A percentile compares a stretch with the other conserved stretches of the same genome.
These are phyloP conservation scores for Jamesozyma gamospora DNA, from an alignment of 805 yeast species.

Conservation along the genomic window DNA sequence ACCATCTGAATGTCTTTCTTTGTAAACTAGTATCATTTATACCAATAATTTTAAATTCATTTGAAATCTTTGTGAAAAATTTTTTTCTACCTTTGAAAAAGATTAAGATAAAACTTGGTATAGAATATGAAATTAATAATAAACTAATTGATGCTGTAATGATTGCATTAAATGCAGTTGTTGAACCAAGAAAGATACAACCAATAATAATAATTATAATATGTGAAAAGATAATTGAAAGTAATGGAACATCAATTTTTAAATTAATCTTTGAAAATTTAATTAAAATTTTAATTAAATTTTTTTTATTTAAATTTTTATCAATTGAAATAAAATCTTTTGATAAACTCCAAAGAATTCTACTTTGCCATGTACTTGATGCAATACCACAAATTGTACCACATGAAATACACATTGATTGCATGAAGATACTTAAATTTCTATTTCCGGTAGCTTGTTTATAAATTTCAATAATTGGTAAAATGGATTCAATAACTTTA, in stretches of 20 bases:
- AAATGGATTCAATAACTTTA: slow-evolving; percentile 36
- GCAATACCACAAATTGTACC: slow-evolving; percentile 52
- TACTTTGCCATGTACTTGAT: slow-evolving; percentile 58
- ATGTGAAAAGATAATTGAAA: slow-evolving; percentile 49
- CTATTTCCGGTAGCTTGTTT: slow-evolving; percentile 45
- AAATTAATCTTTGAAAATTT: slow-evolving; percentile 30
- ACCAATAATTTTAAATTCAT: slow-evolving; percentile 1
- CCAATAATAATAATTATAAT: slow-evolving; percentile 45
- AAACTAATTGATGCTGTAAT: slow-evolving; percentile 53
- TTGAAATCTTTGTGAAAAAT: slow-evolving; percentile 5
- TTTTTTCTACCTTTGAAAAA: slow-evolving; percentile 33
- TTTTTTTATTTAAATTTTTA: slow-evolving; percentile 28
- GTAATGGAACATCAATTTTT: slow-evolving; percentile 44
- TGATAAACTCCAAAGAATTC: slow-evolving; percentile 59
- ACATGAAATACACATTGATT: slow-evolving; percentile 39
- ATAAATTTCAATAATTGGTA: slow-evolving; percentile 55
- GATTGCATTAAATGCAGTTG: slow-evolving; percentile 58
- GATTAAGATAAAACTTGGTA: slow-evolving; percentile 30
- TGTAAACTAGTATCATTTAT: background rate
- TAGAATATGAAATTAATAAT: slow-evolving; percentile 45
- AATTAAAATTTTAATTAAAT: background rate
- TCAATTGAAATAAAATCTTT: slow-evolving; percentile 53
- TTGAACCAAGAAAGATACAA: slow-evolving; percentile 54
- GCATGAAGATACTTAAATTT: slow-evolving; percentile 47
- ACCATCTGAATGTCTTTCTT: slow-evolving; percentile 2